Evolutionary conservation across 2,329 filamentous ascomycete genomes (phyloP).

Genomic region (Shiraia bambusicola): DNA sequence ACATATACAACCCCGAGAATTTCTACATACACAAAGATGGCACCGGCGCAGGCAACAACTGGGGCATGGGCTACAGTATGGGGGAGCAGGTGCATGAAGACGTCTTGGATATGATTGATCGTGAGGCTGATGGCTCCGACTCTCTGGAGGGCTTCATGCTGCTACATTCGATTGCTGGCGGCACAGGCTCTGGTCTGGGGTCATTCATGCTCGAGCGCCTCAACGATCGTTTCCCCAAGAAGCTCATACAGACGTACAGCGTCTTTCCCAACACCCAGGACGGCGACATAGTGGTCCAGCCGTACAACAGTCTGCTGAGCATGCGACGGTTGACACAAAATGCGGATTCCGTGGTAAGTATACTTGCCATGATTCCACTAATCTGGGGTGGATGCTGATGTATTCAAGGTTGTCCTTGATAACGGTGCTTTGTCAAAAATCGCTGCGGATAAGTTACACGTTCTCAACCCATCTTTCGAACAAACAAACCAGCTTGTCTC

Average conservation of each 20-base stretch:
- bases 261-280: slow-evolving; percentile 95
- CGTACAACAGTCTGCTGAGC: slow-evolving; percentile 93
- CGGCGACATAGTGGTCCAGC: slow-evolving; percentile 92
- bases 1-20: slow-evolving; percentile 99
- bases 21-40: slow-evolving; percentile 96
- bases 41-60: slow-evolving; percentile 94
- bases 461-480: slow-evolving; percentile 92
- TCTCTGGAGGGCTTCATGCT: slow-evolving; percentile 99
- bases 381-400: slow-evolving; percentile 20
- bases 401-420: slow-evolving; percentile 73
- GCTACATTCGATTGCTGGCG: slow-evolving; percentile 94
- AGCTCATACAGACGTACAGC: slow-evolving; percentile 98
- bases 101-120: slow-evolving; percentile 98
- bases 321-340: slow-evolving; percentile 92
- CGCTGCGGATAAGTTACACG: slow-evolving; percentile 88
- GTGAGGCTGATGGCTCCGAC: slow-evolving; percentile 96
- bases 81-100: slow-evolving; percentile 92
- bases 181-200: slow-evolving; percentile 92
- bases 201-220: slow-evolving; percentile 92
- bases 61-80: slow-evolving; percentile 93
- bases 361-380: not conserved
- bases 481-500: slow-evolving; percentile 95
- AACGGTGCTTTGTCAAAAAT: slow-evolving; percentile 93
- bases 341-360: slow-evolving; percentile 81
- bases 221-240: slow-evolving; percentile 97